Percentiles rank a stretch among this genome's conserved stretches.
Evolutionary conservation across 2,329 filamentous ascomycete genomes (phyloP).

Genomic region (Fusarium sp.): DNA sequence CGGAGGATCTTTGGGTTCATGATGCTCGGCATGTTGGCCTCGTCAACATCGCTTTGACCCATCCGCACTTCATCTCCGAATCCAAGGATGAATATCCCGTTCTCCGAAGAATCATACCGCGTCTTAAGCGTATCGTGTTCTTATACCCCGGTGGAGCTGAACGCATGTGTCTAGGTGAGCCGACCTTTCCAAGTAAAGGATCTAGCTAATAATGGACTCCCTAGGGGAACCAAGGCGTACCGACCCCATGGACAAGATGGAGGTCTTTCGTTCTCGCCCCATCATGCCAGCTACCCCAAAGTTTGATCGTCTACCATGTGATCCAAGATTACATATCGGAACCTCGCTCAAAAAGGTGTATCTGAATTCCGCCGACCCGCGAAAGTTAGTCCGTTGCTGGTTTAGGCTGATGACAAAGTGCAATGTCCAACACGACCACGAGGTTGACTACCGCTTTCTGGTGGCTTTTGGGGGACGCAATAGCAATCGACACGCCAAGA

Average conservation of each 20-base stretch:
- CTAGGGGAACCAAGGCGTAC: neutral
- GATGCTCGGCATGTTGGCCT: neutral
- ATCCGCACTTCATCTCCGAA: neutral
- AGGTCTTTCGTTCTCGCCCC: neutral
- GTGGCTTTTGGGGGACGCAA: fast-evolving
- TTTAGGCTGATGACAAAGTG: neutral
- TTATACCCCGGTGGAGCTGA: fast-evolving
- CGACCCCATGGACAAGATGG: neutral
- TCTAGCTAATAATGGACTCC: too few species aligned
- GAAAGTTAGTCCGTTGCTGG: neutral
- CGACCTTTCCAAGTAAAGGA: fast-evolving
- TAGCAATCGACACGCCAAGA: fast-evolving
- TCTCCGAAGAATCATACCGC: neutral
- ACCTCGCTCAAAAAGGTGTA: neutral
- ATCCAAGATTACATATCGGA: neutral
- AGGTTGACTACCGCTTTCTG: neutral
- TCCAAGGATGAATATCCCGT: too few species aligned
- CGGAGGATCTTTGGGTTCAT: neutral
- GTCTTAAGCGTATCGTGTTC: neutral
- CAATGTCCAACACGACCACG: neutral
- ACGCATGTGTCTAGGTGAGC: neutral
- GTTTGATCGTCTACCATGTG: neutral
- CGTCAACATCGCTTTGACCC: neutral
- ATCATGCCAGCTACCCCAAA: neutral
- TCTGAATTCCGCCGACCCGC: neutral